Evolutionary conservation across 768 basidiomycete species (phyloP), one percentile per base, ranked within the genome.

Genomic region (Panaeolus papilionaceus): DNA sequence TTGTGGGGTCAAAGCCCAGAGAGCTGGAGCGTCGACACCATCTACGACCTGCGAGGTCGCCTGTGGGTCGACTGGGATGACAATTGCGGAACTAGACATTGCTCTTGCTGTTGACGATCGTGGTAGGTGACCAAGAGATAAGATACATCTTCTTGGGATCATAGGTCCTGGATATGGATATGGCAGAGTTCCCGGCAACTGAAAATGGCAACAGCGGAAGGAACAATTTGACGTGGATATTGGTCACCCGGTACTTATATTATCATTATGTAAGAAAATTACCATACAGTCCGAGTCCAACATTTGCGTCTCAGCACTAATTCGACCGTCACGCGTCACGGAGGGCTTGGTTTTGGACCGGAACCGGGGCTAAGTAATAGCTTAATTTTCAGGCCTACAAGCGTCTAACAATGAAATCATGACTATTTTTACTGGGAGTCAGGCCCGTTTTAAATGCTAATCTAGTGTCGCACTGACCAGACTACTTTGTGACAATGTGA

Each of bases 41-140:
- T 80, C 69, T 18, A 76, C 75, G 12, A 73, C 71, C 18, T 75
- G 69, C 44, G 71, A 64, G 16, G 81, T 73, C 6, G 77, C 75
- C 66, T 80, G 73, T 70, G 84, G 87, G 75, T 91, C 85, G 76
- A 87, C 78, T 5, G 88, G 89, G 51, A 90, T 74, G 76, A 92
- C 71, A 76, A 82, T 86, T 16, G 89, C 87, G 28, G 83, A 81
- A 28, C 84, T 80, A 38, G 89, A 83, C 84, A 89, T 89, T 42
- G 78, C 79, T 69, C 62, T 70, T 58, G 54, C 33, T 58, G 54
- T 14, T 58, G 71, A 73, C 71, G 72, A 73, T 65, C 69, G 73
- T 63, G 68, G 58, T 40, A 69, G 67, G 70, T 63, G 69, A 69
- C 71, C 69, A 66, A 66, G 66, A 67, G 69, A 75, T 70, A 73